These are phyloP conservation scores for Brassica hybrid DNA, from an alignment of 441 rosid genomes.

Conservation along the genomic window DNA sequence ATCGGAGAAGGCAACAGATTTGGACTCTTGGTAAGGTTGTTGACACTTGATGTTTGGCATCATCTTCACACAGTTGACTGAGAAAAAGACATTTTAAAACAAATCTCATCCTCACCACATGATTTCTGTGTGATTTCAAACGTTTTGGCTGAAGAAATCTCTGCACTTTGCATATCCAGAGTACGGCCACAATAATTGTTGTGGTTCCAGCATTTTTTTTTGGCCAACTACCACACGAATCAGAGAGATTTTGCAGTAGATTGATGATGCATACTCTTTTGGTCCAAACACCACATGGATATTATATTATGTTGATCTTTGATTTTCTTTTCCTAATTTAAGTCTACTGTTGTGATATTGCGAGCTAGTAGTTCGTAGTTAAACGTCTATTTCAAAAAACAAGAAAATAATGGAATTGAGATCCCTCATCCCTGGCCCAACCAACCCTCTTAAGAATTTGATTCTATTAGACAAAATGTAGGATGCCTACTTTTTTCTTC, in stretches of 20 bases:
- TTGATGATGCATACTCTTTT: not conserved
- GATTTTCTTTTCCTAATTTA: not conserved
- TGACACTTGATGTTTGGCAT: too few relatives aligned
- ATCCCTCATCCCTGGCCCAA: too few relatives aligned
- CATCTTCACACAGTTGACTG: conserved; percentile 2
- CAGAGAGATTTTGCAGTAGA: not conserved
- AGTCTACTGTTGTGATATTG: not conserved
- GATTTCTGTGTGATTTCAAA: conserved; percentile 7
- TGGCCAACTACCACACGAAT: conserved; percentile 12
- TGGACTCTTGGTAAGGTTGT: conserved; percentile 15
- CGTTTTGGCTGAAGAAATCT: not conserved
- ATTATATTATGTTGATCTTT: not conserved
- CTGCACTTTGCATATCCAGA: not conserved
- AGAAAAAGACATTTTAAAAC: conserved; percentile 17
- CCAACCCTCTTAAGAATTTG: not conserved
- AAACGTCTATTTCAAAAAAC: not conserved
- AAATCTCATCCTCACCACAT: conserved; percentile 11
- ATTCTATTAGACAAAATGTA: not conserved
- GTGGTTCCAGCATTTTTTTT: conserved; percentile 3
- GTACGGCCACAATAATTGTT: not conserved
- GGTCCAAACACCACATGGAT: too few relatives aligned
- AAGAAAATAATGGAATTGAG: not conserved
- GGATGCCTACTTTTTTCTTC: not conserved
- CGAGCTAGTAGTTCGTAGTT: not conserved
- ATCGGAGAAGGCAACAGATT: conserved; percentile 8